Evolutionary conservation across 208 protist species (phyloP).

Genomic region (Crithidia bombi): DNA sequence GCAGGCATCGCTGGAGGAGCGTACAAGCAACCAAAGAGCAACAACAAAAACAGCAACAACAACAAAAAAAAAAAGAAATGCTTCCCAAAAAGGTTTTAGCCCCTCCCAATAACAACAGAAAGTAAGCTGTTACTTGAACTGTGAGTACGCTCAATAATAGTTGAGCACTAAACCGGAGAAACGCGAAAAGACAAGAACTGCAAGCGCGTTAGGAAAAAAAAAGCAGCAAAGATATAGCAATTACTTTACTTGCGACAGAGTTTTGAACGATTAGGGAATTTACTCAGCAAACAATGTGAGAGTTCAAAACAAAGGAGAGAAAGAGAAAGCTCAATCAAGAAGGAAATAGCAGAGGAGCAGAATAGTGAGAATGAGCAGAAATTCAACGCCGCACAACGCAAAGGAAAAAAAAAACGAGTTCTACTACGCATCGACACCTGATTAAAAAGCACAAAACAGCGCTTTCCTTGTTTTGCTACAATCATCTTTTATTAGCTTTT

Average conservation of each 20-base stretch:
- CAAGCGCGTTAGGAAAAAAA: constrained; percentile 20
- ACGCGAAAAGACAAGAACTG: not conserved
- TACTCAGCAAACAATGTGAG: too few species aligned
- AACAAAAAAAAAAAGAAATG: constrained; percentile 12
- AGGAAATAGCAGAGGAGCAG: too few species aligned
- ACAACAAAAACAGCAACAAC: constrained; percentile 7
- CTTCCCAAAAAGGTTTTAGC: not conserved
- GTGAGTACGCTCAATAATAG: not conserved
- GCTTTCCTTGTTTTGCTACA: too few species aligned
- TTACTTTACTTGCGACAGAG: too few species aligned
- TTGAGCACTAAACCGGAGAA: not conserved
- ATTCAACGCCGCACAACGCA: not conserved
- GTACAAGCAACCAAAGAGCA: not conserved
- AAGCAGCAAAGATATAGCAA: too few species aligned
- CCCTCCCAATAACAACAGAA: constrained; percentile 13
- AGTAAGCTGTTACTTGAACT: not conserved
- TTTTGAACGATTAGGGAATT: too few species aligned
- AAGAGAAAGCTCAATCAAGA: too few species aligned
- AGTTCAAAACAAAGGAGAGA: too few species aligned
- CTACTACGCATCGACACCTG: too few species aligned
- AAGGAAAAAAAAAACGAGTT: constrained; percentile 6
- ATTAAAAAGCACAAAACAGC: too few species aligned
- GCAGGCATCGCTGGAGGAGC: constrained; percentile 58
- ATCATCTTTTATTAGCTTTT: too few species aligned
- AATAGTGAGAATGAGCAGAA: not conserved